Conservation (phyloP, 371 early-diverging fungal genomes). For the Mucor mucedo region DNA sequence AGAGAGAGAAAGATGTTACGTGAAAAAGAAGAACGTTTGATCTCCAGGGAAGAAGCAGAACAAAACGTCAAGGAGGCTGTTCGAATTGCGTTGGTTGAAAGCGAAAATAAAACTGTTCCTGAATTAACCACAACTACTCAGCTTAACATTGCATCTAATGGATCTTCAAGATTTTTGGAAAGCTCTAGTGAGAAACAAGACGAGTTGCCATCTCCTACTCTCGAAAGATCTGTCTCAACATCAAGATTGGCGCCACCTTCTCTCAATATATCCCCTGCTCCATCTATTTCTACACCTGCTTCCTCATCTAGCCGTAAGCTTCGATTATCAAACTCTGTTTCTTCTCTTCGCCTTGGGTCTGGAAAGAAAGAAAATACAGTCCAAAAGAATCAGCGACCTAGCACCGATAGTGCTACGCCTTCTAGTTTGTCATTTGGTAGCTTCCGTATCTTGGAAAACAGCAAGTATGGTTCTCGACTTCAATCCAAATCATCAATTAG, state of each 20-base stretch:
- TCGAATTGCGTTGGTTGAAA: constrained; percentile 16
- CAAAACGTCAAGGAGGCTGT: constrained; percentile 18
- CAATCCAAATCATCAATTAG: constrained; percentile 13
- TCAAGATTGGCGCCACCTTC: constrained; percentile 35
- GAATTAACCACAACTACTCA: neutral
- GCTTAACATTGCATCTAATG: neutral
- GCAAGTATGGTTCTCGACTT: constrained; percentile 20
- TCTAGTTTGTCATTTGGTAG: constrained; percentile 24
- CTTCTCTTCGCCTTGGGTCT: constrained; percentile 26
- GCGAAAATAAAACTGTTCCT: neutral
- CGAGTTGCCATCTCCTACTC: neutral
- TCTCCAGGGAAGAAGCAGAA: constrained; percentile 26
- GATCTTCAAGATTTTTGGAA: neutral
- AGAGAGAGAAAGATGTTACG: constrained; percentile 27
- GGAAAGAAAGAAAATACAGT: constrained; percentile 14
- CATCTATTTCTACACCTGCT: constrained; percentile 37
- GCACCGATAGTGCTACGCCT: neutral
- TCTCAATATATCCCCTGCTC: constrained; percentile 27
- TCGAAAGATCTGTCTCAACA: constrained; percentile 34
- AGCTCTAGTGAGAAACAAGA: neutral
- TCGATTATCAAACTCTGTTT: constrained; percentile 27
- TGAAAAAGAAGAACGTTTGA: constrained; percentile 28
- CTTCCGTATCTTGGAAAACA: constrained; percentile 29
- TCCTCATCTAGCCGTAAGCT: constrained; percentile 15
- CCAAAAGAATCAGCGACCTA: constrained; percentile 12